phyloP scores from a whole-genome alignment of 495 filamentous ascomycete species.

The Trichoderma erinaceum region DNA sequence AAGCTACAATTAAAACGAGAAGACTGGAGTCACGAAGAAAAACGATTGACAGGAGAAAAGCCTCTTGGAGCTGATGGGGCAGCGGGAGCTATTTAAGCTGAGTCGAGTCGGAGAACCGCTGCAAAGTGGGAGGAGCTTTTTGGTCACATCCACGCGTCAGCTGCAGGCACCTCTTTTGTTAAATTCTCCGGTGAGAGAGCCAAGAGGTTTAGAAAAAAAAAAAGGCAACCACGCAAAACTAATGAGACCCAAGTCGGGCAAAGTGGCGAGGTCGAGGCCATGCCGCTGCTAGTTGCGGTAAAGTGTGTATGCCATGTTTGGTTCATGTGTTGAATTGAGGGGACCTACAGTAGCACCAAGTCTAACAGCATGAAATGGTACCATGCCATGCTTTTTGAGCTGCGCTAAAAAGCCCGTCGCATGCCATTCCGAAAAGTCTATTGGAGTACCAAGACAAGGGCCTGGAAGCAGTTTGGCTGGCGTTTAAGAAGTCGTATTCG shows the following conservation, averaged over 20 bases:
- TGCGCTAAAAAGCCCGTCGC: background rate
- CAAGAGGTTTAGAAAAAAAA: background rate
- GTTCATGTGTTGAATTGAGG: background rate
- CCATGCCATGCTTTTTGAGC: background rate
- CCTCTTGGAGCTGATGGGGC: too few relatives aligned
- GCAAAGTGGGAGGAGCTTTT: background rate
- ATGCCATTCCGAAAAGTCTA: background rate
- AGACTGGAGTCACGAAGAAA: too few relatives aligned
- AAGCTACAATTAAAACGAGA: too few relatives aligned
- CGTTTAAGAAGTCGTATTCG: too few relatives aligned
- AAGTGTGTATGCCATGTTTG: background rate
- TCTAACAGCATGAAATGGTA: too few relatives aligned
- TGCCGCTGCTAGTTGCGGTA: background rate
- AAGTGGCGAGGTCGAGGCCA: conserved; percentile 5
- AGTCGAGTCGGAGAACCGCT: background rate
- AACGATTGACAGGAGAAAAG: too few relatives aligned
- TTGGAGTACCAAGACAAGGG: background rate
- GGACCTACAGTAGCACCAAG: background rate
- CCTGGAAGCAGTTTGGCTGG: too few relatives aligned
- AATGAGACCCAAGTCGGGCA: background rate
- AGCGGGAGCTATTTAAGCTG: background rate
- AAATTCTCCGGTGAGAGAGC: too few relatives aligned
- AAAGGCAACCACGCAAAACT: background rate
- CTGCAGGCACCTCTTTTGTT: background rate
- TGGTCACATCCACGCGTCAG: background rate